Conservation (phyloP, 2,329 filamentous ascomycete species). For the Thelonectria blattea region DNA sequence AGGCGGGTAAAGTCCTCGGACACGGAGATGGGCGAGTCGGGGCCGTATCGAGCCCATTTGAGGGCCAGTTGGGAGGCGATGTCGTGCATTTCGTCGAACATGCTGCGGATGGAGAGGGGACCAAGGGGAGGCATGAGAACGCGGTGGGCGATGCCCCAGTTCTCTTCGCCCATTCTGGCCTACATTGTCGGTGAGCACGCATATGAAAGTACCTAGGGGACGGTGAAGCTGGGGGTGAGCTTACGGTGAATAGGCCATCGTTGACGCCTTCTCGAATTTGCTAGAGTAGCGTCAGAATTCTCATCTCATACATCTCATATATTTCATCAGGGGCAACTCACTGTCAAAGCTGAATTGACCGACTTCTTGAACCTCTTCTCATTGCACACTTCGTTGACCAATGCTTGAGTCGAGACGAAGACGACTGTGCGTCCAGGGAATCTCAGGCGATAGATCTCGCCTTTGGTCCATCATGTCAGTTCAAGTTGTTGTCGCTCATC, state of each 20-base stretch:
- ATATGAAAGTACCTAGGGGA: no score
- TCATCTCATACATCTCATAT: not conserved
- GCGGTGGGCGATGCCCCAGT: constrained; percentile 71
- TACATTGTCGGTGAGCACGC: constrained; percentile 34
- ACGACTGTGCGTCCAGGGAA: constrained; percentile 41
- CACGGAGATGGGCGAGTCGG: constrained; percentile 60
- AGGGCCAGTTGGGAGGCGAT: constrained; percentile 68
- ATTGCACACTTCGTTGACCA: constrained; percentile 68
- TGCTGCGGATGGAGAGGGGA: constrained; percentile 67
- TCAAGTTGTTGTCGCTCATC: not conserved
- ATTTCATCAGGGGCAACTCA: constrained; percentile 27
- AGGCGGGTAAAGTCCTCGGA: constrained; percentile 74
- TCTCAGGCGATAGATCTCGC: constrained; percentile 23
- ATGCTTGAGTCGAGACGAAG: constrained; percentile 58
- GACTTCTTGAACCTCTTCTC: constrained; percentile 68
- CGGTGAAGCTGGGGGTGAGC: constrained; percentile 13
- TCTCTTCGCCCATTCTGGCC: constrained; percentile 55
- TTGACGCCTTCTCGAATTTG: constrained; percentile 66
- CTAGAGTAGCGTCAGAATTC: constrained; percentile 21
- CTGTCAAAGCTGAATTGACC: constrained; percentile 53
- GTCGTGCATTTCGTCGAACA: constrained; percentile 74
- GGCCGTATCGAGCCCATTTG: constrained; percentile 71
- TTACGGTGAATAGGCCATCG: constrained; percentile 70
- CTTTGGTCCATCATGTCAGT: not conserved
- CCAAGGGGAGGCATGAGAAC: constrained; percentile 72